These are phyloP conservation scores for Fusarium tuaranense DNA, from an alignment of 2,329 filamentous ascomycete genomes.

Conservation along the genomic window DNA sequence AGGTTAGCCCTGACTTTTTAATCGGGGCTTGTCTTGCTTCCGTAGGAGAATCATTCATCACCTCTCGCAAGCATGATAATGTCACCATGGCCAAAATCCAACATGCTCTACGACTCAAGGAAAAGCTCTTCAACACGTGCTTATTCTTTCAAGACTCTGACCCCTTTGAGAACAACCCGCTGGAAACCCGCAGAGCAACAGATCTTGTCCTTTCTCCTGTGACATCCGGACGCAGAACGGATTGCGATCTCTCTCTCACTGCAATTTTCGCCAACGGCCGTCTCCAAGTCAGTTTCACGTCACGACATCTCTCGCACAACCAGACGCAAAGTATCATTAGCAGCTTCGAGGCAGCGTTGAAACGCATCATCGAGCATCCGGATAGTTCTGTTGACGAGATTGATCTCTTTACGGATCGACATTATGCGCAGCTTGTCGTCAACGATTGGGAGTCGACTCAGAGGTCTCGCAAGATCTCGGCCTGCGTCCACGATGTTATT, in stretches of 20 bases:
- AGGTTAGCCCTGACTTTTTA: slow-evolving; percentile 48
- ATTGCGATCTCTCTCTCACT: slow-evolving; percentile 61
- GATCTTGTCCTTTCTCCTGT: slow-evolving; percentile 12
- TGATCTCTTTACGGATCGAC: slow-evolving; percentile 66
- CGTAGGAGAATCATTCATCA: slow-evolving; percentile 46
- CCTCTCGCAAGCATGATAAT: slow-evolving; percentile 53
- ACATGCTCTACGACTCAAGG: slow-evolving; percentile 58
- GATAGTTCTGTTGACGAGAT: slow-evolving; percentile 57
- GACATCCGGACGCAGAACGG: slow-evolving; percentile 52
- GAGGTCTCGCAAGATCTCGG: slow-evolving; percentile 53
- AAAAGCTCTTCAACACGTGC: slow-evolving; percentile 64
- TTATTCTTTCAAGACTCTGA: slow-evolving; percentile 60
- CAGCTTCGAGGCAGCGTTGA: slow-evolving; percentile 65
- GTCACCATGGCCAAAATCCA: slow-evolving; percentile 60
- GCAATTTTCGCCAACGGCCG: slow-evolving; percentile 55
- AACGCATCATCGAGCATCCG: slow-evolving; percentile 57
- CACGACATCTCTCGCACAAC: slow-evolving; percentile 55
- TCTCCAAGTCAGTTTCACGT: slow-evolving; percentile 58
- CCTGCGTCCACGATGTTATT: slow-evolving; percentile 60
- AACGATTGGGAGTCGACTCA: slow-evolving; percentile 61
- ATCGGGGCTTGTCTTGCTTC: slow-evolving; percentile 48
- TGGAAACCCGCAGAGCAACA: neutral
- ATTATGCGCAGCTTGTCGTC: slow-evolving; percentile 64
- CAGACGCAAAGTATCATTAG: slow-evolving; percentile 62
- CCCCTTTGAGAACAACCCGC: neutral